Evolutionary conservation across 1,284 basidiomycete genomes (phyloP).

Genomic region (Ustilago tritici): DNA sequence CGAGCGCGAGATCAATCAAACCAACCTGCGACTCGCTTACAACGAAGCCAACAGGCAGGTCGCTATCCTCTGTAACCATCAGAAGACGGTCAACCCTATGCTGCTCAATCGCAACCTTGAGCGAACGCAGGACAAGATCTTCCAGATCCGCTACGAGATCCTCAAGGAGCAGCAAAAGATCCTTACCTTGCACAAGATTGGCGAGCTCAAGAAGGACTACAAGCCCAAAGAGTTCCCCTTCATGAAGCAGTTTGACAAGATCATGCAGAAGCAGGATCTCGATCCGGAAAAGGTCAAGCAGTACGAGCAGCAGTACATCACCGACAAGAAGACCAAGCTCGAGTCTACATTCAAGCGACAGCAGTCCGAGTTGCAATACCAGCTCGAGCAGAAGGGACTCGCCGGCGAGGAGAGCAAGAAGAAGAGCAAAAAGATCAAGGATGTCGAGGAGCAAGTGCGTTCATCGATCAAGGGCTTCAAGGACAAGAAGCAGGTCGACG

Average conservation of each 20-base stretch:
- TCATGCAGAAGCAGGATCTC: conserved; percentile 86
- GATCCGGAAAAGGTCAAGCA: conserved; percentile 89
- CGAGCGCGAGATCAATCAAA: conserved; percentile 61
- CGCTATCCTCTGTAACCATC: conserved; percentile 69
- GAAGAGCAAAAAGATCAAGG: conserved; percentile 57
- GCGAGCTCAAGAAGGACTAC: conserved; percentile 74
- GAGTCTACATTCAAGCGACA: conserved; percentile 76
- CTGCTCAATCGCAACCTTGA: conserved; percentile 58
- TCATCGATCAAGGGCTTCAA: conserved; percentile 54
- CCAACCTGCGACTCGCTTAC: conserved; percentile 66
- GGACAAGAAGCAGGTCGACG: conserved; percentile 68
- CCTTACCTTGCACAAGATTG: conserved; percentile 72
- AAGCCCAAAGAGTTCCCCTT: conserved; percentile 76
- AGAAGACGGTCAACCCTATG: conserved; percentile 68
- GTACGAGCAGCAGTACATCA: conserved; percentile 79
- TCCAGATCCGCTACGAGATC: conserved; percentile 66
- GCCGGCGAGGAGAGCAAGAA: conserved; percentile 44
- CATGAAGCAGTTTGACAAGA: conserved; percentile 68
- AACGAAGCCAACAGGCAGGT: conserved; percentile 69
- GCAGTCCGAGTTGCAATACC: conserved; percentile 63
- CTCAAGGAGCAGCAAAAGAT: conserved; percentile 68
- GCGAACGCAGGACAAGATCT: conserved; percentile 58
- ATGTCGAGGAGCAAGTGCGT: conserved; percentile 54
- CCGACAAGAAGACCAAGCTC: conserved; percentile 77
- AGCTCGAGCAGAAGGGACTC: conserved; percentile 52